Evolutionary conservation across 202 grass and related monocot genomes (phyloP).

Genomic region (Setaria viridis): DNA sequence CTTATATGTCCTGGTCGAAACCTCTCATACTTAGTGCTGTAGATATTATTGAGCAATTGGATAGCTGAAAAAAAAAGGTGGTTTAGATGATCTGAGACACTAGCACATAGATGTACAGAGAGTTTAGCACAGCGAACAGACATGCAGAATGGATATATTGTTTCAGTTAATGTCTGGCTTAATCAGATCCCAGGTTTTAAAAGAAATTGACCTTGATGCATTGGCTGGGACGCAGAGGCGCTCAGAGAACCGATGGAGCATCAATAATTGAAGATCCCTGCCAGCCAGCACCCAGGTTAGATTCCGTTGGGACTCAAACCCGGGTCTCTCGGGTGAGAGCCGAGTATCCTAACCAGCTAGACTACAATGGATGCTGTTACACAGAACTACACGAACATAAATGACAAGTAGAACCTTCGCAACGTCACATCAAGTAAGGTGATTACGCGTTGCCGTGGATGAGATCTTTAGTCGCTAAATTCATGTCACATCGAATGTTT

Average conservation of each 20-base stretch:
- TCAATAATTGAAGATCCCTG: no score
- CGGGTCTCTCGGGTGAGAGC: slow-evolving; percentile 77
- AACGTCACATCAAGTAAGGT: no score
- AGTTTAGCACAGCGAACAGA: slow-evolving; percentile 13
- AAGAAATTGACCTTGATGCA: no score
- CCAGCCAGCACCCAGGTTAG: no score
- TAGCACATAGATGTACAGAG: slow-evolving; percentile 1
- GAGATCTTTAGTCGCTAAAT: no score
- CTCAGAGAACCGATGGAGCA: no score
- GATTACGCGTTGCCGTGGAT: no score
- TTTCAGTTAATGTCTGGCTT: background rate
- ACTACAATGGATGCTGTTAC: slow-evolving; percentile 55
- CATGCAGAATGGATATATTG: background rate
- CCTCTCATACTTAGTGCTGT: slow-evolving; percentile 9
- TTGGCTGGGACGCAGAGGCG: no score
- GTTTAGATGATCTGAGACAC: slow-evolving; percentile 19
- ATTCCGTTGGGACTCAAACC: slow-evolving; percentile 63
- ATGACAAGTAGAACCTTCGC: no score
- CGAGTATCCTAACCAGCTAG: slow-evolving; percentile 92
- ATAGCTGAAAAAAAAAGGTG: background rate
- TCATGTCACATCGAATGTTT: no score
- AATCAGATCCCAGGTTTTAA: no score
- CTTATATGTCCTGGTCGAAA: background rate
- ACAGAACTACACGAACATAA: no score
- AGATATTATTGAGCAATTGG: slow-evolving; percentile 22